Base-by-base conservation (phyloP, 2,329 filamentous ascomycete genomes). In the Setomelanomma holmii region DNA sequence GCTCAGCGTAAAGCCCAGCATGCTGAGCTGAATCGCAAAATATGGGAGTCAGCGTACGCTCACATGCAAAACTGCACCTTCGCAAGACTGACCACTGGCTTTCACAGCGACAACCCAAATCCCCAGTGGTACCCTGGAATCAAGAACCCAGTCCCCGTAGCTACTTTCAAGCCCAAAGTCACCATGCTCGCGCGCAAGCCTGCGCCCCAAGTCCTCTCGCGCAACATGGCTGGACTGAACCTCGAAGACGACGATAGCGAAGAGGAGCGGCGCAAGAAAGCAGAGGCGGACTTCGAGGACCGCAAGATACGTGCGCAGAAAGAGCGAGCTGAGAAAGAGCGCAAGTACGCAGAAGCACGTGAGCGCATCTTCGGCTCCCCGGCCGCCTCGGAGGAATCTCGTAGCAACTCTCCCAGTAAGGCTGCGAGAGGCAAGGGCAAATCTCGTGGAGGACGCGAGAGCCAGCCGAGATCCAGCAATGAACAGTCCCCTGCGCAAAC, bases 281-380 rank as follows among this genome's bases (percentile, higher is more conserved):
- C 82, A 17, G 86, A 86, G 62, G 84, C 86, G 38, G 89, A 86
- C 0, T 84, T 88, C 3, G 90, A 93, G 64, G 89, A 96, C 77
- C 84, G 92, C 27, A 86, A 89, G 56, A 84, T 86, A 20, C 89
- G 89, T 68, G 90, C 93, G 46, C 86, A 91, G 71, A 83, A 84
- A 42, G 91, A 96, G 64, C 84, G 87, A 8, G 92, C 96, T 69
- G 92, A 96, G 77, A 96, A 95, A 78, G 90, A 96, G 78, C 87
- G 87, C 50, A 89, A 89, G 55, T 97, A 97, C 72, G 90, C 96
- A 55, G 92, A 96, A 77, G 90, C 88, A 5, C 84, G 93, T 23
- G 91, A 93, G 64, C 89, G 92, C 71, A 88, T 97, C 49, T 93
- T 97, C 74, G 92, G 92, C 17, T 86, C 84, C 19, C 72, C 73